These are phyloP conservation scores for Marchantia polymorpha DNA, from an alignment of 225 moss, liverwort and hornwort genomes.

Conservation along the genomic window DNA sequence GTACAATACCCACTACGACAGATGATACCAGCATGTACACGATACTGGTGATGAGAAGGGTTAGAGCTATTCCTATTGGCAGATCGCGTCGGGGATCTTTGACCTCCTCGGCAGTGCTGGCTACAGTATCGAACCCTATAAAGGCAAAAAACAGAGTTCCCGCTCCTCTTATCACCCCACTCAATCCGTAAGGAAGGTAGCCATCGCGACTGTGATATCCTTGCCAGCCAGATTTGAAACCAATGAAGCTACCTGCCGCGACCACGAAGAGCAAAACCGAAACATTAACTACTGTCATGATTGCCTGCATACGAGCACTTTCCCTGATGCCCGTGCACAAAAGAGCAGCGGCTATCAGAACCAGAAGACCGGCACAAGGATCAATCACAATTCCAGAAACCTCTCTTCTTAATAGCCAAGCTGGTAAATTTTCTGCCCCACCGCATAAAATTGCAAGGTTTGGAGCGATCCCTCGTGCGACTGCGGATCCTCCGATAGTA, in stretches of 20 bases:
- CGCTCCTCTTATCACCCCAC: constrained; percentile 84
- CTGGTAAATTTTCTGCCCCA: constrained; percentile 63
- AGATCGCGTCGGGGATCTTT: constrained; percentile 85
- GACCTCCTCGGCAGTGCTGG: constrained; percentile 98
- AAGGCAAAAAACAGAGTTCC: constrained; percentile 92
- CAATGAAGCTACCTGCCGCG: constrained; percentile 66
- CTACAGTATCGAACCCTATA: constrained; percentile 93
- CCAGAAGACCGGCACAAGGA: constrained; percentile 72
- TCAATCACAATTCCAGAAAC: constrained; percentile 59
- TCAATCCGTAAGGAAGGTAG: constrained; percentile 77
- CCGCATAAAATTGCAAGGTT: constrained; percentile 81
- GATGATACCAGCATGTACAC: constrained; percentile 81
- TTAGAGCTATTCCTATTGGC: constrained; percentile 76
- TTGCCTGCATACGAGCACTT: constrained; percentile 79
- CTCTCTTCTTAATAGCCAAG: constrained; percentile 47
- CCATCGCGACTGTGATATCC: constrained; percentile 75
- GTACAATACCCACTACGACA: constrained; percentile 82
- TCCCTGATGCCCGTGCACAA: constrained; percentile 76
- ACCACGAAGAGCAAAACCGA: constrained; percentile 74
- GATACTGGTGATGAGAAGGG: constrained; percentile 69
- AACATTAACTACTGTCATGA: constrained; percentile 70
- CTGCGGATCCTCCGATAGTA: constrained; percentile 81
- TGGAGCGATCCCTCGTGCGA: constrained; percentile 85
- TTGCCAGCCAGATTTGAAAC: constrained; percentile 71
- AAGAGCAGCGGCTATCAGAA: constrained; percentile 55